Evolutionary conservation across 768 basidiomycete genomes (phyloP), one percentile per base, ranked within the genome.

Genomic region (Boletus speciosus): DNA sequence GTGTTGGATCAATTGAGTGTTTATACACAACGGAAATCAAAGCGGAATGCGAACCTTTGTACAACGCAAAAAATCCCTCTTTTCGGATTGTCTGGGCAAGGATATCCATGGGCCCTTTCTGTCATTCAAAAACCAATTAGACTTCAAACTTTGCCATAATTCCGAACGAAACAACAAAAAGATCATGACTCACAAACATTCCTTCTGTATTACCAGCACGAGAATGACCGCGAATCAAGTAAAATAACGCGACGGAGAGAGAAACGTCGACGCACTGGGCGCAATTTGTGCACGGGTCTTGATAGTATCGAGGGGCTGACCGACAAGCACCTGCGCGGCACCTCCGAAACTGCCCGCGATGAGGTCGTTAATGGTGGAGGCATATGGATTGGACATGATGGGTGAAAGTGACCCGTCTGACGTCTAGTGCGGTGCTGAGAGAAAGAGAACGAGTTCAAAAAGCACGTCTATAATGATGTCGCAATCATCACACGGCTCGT

Each of bases 61-160:
- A 98, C 41, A 99, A 71, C 3, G 93, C 97, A 52, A 97, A 82
- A 65, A 95, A 82, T 0, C 97, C 97, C 67, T 99, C 97, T 51
- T 83, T 86, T 59, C 84, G 72, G 42, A 95, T 56, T 0, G 96
- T 98, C 68, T 91, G 86, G 16, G 69, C 61, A 10, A 95, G 72
- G 56, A 98, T 93, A 66, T 98, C 95, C 82, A 94, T 85, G 0
- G 96, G 94, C 1, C 94, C 94, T 78, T 88, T 94, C 90, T 93
- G 65, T 16, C 50, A 29, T 41, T 27, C 41, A 34, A 48, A 41
- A 27, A 21, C 6, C 4, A 47, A 19, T 51, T 5, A 48, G 5
- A 9, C 3, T 39, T 16, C 38, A 25, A 43, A 43, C 11, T 21
- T 19, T 19, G 19, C 5, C 12, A 11, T 25, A 39, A 41, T 37